Evolutionary conservation across 257 asterid genomes (phyloP).

Genomic region (Solanum medicagineum): DNA sequence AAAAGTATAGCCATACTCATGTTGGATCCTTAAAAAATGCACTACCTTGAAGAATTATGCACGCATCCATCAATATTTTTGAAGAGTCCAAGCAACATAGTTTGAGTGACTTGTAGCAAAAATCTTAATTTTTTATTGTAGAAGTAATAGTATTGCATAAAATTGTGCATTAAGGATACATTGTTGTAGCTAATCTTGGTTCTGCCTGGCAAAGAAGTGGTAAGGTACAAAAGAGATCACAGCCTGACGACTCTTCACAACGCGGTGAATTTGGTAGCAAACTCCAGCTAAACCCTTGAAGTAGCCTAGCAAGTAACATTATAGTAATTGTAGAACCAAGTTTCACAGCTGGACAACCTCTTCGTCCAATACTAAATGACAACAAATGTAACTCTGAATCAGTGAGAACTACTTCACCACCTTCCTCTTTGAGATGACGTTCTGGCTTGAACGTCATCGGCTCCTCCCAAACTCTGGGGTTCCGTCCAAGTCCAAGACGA

Average conservation of each 20-base stretch:
- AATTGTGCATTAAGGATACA: neutral
- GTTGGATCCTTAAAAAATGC: no score
- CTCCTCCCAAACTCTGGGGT: constrained; percentile 11
- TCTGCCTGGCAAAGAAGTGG: neutral
- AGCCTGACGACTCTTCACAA: no score
- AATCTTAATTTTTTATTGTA: no score
- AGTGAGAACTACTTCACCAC: neutral
- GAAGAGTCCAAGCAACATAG: no score
- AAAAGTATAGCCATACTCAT: no score
- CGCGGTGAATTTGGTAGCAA: neutral
- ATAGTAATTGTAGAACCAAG: neutral
- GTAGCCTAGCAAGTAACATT: neutral
- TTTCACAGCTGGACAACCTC: neutral
- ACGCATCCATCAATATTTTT: no score
- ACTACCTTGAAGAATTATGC: no score
- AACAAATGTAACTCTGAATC: neutral
- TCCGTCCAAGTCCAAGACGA: constrained; percentile 22
- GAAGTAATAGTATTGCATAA: no score
- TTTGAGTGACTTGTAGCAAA: no score
- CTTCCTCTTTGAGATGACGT: neutral
- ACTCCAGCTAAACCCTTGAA: neutral
- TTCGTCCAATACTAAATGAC: neutral
- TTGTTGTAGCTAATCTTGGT: neutral
- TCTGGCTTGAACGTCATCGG: constrained; percentile 6
- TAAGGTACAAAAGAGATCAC: neutral